Evolutionary conservation across 2,329 filamentous ascomycete genomes (phyloP).

Genomic region (Paecilomyces formosus): DNA sequence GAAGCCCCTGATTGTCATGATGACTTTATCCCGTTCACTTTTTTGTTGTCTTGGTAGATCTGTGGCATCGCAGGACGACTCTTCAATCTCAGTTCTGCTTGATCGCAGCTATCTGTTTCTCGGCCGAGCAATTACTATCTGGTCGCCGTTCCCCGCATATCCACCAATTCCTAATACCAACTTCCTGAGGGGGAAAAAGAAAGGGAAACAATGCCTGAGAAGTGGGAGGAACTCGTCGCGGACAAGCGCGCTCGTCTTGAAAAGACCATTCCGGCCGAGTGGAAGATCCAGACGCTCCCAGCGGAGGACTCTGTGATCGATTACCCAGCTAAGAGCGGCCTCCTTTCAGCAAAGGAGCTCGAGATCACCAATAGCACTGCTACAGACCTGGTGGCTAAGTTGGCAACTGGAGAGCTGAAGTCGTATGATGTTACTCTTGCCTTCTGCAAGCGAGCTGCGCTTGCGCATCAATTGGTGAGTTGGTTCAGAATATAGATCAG

Average conservation of each 20-base stretch:
- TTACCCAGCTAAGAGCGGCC: conserved; percentile 6
- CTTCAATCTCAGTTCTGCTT: not conserved
- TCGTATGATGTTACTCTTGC: conserved; percentile 14
- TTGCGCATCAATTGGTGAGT: conserved; percentile 14
- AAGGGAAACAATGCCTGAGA: not conserved
- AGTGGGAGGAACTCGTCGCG: conserved; percentile 12
- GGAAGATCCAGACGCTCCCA: conserved; percentile 7
- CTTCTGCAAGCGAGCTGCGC: conserved; percentile 15
- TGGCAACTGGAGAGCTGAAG: conserved; percentile 10
- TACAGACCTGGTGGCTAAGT: conserved; percentile 9
- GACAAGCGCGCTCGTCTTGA: conserved; percentile 12
- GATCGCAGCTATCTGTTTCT: not conserved
- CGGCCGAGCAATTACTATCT: not conserved
- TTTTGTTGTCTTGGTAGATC: not conserved
- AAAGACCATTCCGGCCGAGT: conserved; percentile 12
- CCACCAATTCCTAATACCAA: not conserved
- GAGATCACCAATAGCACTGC: conserved; percentile 11
- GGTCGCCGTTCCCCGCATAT: not conserved
- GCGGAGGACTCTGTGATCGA: conserved; percentile 8
- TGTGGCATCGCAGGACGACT: not conserved
- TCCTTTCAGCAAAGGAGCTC: conserved; percentile 10
- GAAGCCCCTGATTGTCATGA: not conserved
- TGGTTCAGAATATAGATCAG: not conserved
- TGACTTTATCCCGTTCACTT: not conserved
- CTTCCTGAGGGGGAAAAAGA: not conserved